Conservation (phyloP, 73 alveolate genomes). For the Paramecium octaurelia region DNA sequence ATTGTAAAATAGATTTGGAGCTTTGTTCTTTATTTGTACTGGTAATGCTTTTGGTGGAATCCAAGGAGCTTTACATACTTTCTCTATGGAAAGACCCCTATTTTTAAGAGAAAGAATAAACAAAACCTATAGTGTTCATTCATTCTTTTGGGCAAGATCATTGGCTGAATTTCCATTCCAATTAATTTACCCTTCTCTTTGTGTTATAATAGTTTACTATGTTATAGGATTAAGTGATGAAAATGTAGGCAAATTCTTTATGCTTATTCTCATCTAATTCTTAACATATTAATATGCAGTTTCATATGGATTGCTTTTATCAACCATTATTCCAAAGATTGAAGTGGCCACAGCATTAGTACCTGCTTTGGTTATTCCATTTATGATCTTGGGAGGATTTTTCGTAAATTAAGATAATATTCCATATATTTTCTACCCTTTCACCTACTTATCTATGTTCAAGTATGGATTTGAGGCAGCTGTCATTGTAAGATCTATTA, state of each 20-base stretch:
- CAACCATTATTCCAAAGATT: conserved; percentile 50
- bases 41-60: conserved; percentile 55
- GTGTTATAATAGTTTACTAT: conserved; percentile 43
- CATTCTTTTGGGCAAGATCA: conserved; percentile 68
- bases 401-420: conserved; percentile 55
- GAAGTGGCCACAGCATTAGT: conserved; percentile 62
- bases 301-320: conserved; percentile 54
- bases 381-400: conserved; percentile 67
- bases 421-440: conserved; percentile 37
- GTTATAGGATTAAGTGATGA: conserved; percentile 50
- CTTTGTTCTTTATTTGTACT: conserved; percentile 59
- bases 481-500: not conserved
- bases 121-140: conserved; percentile 61
- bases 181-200: conserved; percentile 33
- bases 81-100: conserved; percentile 71
- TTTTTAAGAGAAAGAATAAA: conserved; percentile 71
- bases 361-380: conserved; percentile 63
- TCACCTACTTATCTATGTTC: conserved; percentile 52
- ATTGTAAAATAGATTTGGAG: conserved; percentile 58
- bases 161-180: conserved; percentile 70
- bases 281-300: conserved; percentile 49
- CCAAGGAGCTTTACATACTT: conserved; percentile 57
- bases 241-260: conserved; percentile 28
- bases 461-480: conserved; percentile 57
- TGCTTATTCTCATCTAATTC: not conserved